Evolutionary conservation across 805 yeast species (phyloP), one percentile per base, ranked within the genome.

Genomic region (Metschnikowia arizonensis): DNA sequence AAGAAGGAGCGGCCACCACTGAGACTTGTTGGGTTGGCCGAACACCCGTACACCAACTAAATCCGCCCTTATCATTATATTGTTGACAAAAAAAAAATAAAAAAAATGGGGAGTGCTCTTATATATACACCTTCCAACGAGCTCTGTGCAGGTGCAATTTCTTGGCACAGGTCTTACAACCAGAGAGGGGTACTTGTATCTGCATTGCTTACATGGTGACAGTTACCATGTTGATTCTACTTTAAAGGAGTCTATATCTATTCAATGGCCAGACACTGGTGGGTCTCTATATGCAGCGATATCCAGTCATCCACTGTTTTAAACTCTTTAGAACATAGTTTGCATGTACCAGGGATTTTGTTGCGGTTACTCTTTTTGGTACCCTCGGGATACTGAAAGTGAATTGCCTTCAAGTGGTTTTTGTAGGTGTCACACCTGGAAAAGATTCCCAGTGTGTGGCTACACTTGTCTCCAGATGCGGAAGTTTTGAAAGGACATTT

Each of bases 351-450:
- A 17, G 73, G 63, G 33, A 82, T 86, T 42, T 78, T 75, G 17
- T 66, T 63, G 50, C 97, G 76, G 56, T 87, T 85, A 49, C 78
- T 81, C 64, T 88, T 88, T 59, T 82, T 79, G 3, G 96, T 88
- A 5, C 96, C 96, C 32, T 77, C 76, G 4, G 97, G 97, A 63
- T 89, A 89, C 52, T 79, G 84, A 62, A 89, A 89, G 60, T 89
- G 97, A 50, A 89, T 75, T 1, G 96, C 95, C 62, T 86, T 87
- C 50, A 89, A 71, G 65, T 89, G 97, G 65, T 89, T 89, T 60
- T 89, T 89, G 67, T 80, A 89, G 4, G 97, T 89, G 61, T 89
- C 97, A 61, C 96, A 85, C 41, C 97, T 74, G 10, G 89, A 81
- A 57, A 89, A 89, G 25, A 85, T 82, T 4, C 97, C 97, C 6